These are phyloP conservation scores for Linum trigynum DNA, from an alignment of 345 rosid species.

Conservation along the genomic window DNA sequence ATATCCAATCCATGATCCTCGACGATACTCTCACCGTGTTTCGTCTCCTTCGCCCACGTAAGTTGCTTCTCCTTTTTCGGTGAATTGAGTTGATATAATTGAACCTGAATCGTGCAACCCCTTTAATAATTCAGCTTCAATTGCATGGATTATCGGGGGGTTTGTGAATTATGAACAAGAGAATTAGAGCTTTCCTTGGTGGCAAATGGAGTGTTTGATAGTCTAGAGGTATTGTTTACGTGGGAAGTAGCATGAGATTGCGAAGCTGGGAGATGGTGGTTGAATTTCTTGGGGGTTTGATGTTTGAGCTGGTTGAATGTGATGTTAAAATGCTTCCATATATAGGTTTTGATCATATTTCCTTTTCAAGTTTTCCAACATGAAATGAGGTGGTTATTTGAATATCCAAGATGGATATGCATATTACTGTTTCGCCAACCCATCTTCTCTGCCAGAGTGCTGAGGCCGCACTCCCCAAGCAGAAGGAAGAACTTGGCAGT, in stretches of 20 bases:
- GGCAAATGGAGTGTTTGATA: too few relatives aligned
- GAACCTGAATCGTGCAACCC: too few relatives aligned
- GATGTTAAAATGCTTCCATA: neutral
- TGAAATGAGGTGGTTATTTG: neutral
- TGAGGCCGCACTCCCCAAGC: constrained; percentile 66
- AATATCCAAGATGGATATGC: constrained; percentile 43
- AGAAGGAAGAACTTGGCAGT: constrained; percentile 60
- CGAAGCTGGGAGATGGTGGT: too few relatives aligned
- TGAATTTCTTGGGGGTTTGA: too few relatives aligned
- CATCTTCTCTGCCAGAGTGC: constrained; percentile 55
- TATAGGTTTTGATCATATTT: neutral
- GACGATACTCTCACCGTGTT: constrained; percentile 60
- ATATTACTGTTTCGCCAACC: constrained; percentile 57
- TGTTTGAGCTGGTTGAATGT: neutral
- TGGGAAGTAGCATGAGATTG: too few relatives aligned
- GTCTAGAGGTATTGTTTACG: too few relatives aligned
- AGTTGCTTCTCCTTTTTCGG: neutral
- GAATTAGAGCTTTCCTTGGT: too few relatives aligned
- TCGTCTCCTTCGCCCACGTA: constrained; percentile 63
- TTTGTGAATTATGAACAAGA: too few relatives aligned
- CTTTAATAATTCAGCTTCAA: too few relatives aligned
- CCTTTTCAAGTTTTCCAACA: too few relatives aligned
- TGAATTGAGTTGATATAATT: neutral
- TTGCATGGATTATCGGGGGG: too few relatives aligned
- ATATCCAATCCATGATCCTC: constrained; percentile 51